phyloP scores from a whole-genome alignment of 345 rosid species.

The Moricandia arvensis region DNA sequence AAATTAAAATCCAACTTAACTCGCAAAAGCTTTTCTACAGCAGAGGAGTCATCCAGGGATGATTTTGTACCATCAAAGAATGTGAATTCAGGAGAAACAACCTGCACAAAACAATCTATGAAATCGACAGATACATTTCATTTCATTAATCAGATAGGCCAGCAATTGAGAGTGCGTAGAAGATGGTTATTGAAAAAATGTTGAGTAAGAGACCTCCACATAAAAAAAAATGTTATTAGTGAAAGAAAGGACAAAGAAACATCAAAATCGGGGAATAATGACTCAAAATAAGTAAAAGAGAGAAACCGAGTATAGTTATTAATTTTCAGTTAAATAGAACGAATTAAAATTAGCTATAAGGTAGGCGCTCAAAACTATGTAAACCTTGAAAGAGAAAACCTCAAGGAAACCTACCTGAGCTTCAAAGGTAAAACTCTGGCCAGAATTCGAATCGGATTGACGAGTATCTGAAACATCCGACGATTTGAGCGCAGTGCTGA shows the following conservation, averaged over 20 bases:
- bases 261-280: background rate
- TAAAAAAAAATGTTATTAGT: constrained; percentile 1
- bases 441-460: constrained; percentile 45
- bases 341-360: background rate
- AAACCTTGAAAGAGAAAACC: background rate
- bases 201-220: constrained; percentile 9
- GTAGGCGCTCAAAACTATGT: background rate
- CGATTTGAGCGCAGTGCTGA: constrained; percentile 40
- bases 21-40: constrained; percentile 89
- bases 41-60: constrained; percentile 69
- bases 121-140: constrained; percentile 8
- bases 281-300: background rate
- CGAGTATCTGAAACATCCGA: constrained; percentile 42
- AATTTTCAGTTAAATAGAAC: background rate
- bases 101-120: constrained; percentile 45
- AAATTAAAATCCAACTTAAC: constrained; percentile 94
- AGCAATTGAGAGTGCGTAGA: background rate
- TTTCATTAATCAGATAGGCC: constrained; percentile 5
- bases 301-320: background rate
- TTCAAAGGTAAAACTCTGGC: constrained; percentile 81
- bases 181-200: constrained; percentile 7
- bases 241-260: constrained; percentile 10
- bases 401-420: constrained; percentile 62
- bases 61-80: constrained; percentile 96
- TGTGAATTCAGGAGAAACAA: constrained; percentile 91